These are phyloP conservation scores for Posidonia australis DNA, from an alignment of 106 monocot genomes.

Conservation along the genomic window DNA sequence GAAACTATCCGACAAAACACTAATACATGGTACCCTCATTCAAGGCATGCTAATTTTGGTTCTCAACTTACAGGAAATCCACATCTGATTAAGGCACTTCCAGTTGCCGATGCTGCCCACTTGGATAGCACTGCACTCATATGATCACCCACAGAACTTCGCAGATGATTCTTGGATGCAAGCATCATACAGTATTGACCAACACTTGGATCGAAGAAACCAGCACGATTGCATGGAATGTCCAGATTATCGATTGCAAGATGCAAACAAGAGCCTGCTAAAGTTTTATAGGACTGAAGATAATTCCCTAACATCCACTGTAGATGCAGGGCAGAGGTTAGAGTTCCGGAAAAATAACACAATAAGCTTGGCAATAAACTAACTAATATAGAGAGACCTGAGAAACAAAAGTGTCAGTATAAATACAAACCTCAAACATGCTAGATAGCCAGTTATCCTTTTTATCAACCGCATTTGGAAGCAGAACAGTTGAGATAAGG, in stretches of 20 bases:
- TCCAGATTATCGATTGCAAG: conserved; percentile 8
- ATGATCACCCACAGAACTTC: conserved; percentile 56
- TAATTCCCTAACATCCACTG: conserved; percentile 90
- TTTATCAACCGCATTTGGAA: conserved; percentile 76
- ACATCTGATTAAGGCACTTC: conserved; percentile 56
- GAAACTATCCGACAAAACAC: too few species aligned
- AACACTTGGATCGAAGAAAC: conserved; percentile 54
- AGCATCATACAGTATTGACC: conserved; percentile 59
- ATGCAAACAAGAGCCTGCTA: conserved; percentile 23
- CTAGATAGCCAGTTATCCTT: conserved; percentile 72
- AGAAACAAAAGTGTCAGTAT: conserved; percentile 6
- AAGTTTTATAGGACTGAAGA: conserved; percentile 28
- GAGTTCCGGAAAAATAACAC: neutral
- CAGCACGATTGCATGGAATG: conserved; percentile 11
- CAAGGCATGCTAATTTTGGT: neutral
- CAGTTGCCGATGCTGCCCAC: conserved; percentile 39
- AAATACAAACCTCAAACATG: conserved; percentile 66
- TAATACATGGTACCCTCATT: neutral
- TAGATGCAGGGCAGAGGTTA: conserved; percentile 17
- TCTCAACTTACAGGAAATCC: conserved; percentile 75
- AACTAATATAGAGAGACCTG: neutral
- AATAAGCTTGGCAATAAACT: neutral
- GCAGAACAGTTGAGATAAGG: conserved; percentile 56
- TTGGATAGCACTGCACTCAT: conserved; percentile 36
- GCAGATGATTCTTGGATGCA: conserved; percentile 59